These are phyloP conservation scores for Nothophaeocryptopus gaeumannii DNA, from an alignment of 2,329 filamentous ascomycete genomes.

Conservation along the genomic window DNA sequence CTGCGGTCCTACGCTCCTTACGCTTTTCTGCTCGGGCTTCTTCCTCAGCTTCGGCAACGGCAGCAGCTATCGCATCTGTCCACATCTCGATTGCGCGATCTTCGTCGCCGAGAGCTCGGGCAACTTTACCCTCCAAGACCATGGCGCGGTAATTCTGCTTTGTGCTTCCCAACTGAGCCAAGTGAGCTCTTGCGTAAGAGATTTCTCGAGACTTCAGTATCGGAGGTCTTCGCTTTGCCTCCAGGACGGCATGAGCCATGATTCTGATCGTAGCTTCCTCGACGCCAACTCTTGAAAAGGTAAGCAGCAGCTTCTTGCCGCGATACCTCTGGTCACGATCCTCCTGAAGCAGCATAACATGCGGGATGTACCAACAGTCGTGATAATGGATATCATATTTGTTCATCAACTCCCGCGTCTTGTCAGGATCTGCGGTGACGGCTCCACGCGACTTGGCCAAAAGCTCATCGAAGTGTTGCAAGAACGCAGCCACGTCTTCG, in stretches of 20 bases:
- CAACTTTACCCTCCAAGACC: conserved; percentile 33
- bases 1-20: neutral
- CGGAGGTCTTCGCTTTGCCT: conserved; percentile 14
- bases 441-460: neutral
- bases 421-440: conserved; percentile 2
- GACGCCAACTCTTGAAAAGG: conserved; percentile 23
- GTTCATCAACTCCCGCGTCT: conserved; percentile 10
- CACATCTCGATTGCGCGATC: conserved; percentile 28
- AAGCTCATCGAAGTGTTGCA: conserved; percentile 10
- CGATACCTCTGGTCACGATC: conserved; percentile 8
- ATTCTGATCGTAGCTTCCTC: conserved; percentile 27
- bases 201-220: conserved; percentile 20
- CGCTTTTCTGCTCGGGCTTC: neutral
- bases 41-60: conserved; percentile 16
- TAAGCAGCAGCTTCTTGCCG: conserved; percentile 26
- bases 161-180: conserved; percentile 24
- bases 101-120: conserved; percentile 23
- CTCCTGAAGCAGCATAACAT: conserved; percentile 6
- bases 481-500: conserved; percentile 12
- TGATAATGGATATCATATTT: conserved; percentile 3
- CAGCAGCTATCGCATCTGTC: conserved; percentile 26
- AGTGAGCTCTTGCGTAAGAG: conserved; percentile 18
- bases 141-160: conserved; percentile 25
- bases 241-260: conserved; percentile 22
- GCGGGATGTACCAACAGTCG: conserved; percentile 10